These are phyloP conservation scores for Fusarium chuoi DNA, from an alignment of 2,329 filamentous ascomycete genomes.

Conservation along the genomic window DNA sequence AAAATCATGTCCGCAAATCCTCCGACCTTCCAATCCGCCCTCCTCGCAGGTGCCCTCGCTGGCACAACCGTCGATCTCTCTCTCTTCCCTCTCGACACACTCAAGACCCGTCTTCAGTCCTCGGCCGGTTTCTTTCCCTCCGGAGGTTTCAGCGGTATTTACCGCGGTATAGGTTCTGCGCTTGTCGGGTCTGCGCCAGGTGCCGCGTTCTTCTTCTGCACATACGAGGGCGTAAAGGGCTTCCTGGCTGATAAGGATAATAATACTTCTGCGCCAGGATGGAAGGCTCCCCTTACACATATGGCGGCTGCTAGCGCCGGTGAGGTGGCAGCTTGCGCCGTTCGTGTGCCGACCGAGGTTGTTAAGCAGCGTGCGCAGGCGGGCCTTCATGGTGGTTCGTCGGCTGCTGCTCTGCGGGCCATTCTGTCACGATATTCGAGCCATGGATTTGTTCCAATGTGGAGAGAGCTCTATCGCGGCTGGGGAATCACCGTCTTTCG, in stretches of 20 bases:
- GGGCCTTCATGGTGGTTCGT: constrained; percentile 78
- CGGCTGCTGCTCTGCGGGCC: constrained; percentile 71
- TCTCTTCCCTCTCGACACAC: constrained; percentile 96
- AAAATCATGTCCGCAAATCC: constrained; percentile 14
- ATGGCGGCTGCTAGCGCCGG: constrained; percentile 88
- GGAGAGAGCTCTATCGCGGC: constrained; percentile 88
- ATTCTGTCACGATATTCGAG: constrained; percentile 67
- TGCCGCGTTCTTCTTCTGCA: constrained; percentile 96
- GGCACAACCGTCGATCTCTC: constrained; percentile 97
- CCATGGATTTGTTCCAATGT: constrained; percentile 67
- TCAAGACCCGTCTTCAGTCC: constrained; percentile 97
- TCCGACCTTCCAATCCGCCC: constrained; percentile 67
- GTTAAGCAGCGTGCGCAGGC: constrained; percentile 97
- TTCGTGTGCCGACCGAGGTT: constrained; percentile 94
- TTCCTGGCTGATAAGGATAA: constrained; percentile 54
- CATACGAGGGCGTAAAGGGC: constrained; percentile 82
- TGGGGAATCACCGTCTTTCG: constrained; percentile 93
- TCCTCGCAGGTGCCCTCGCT: constrained; percentile 86
- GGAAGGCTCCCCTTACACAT: constrained; percentile 64
- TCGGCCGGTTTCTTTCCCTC: constrained; percentile 79
- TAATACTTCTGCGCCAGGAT: constrained; percentile 20
- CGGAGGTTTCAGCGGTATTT: constrained; percentile 91
- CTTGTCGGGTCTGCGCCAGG: constrained; percentile 92
- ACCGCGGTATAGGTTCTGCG: constrained; percentile 89
- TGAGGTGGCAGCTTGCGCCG: constrained; percentile 90